These are phyloP conservation scores for Sicyos baderoa DNA, from an alignment of 306 rosid genomes.

Conservation along the genomic window DNA sequence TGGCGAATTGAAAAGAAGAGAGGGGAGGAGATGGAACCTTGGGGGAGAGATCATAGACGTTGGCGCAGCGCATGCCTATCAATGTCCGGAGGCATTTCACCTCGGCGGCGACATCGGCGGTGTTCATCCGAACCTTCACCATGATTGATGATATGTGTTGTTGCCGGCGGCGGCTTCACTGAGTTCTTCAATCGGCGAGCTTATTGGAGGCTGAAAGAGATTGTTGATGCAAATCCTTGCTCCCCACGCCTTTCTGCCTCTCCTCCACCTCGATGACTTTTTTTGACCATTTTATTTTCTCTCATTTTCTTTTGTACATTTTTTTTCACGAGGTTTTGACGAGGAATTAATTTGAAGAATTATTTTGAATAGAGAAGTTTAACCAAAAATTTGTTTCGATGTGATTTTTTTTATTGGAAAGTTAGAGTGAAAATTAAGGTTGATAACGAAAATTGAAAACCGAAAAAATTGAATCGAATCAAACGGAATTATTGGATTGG, in stretches of 20 bases:
- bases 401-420: too few relatives aligned
- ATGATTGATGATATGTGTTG: constrained; percentile 22
- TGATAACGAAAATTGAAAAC: too few relatives aligned
- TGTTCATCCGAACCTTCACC: constrained; percentile 99
- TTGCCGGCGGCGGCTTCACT: background rate
- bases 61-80: constrained; percentile 97
- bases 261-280: too few relatives aligned
- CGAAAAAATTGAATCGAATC: too few relatives aligned
- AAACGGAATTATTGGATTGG: too few relatives aligned
- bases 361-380: too few relatives aligned
- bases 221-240: background rate
- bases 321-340: too few relatives aligned
- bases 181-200: background rate
- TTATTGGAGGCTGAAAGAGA: constrained; percentile 4
- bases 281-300: too few relatives aligned
- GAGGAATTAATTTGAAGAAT: too few relatives aligned
- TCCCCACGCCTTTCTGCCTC: accelerated
- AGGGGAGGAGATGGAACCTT: constrained; percentile 38
- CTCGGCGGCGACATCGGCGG: constrained; percentile 99
- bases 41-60: constrained; percentile 88
- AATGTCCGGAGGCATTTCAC: constrained; percentile 71
- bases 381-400: too few relatives aligned
- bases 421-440: too few relatives aligned
- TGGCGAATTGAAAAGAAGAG: background rate
- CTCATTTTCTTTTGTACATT: too few relatives aligned